These are phyloP conservation scores for Cairneyella variabilis DNA, from an alignment of 495 filamentous ascomycete species.

Conservation along the genomic window DNA sequence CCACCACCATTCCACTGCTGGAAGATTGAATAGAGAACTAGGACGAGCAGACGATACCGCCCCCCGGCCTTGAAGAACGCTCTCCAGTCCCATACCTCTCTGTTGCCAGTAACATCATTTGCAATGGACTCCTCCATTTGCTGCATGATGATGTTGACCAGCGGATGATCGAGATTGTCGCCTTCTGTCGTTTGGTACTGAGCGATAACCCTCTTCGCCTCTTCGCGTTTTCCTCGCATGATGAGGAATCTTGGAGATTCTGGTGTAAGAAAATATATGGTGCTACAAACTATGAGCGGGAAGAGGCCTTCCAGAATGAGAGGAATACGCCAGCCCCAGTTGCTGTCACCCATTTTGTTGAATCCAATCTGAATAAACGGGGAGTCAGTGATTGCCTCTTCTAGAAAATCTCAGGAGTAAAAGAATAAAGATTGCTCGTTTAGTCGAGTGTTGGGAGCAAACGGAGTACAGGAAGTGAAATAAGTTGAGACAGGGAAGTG, in stretches of 20 bases:
- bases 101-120: constrained; percentile 25
- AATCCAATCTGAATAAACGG: constrained; percentile 36
- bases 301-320: constrained; percentile 37
- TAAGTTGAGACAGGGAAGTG: no score
- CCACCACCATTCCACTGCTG: constrained; percentile 43
- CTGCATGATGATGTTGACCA: constrained; percentile 34
- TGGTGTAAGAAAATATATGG: constrained; percentile 35
- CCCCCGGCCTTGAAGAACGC: constrained; percentile 36
- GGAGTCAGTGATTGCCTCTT: no score
- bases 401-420: no score
- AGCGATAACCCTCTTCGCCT: constrained; percentile 34
- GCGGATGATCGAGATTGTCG: constrained; percentile 31
- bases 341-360: constrained; percentile 23
- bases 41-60: constrained; percentile 34
- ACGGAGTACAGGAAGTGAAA: no score
- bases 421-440: no score
- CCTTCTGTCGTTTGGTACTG: constrained; percentile 37
- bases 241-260: constrained; percentile 41
- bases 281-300: constrained; percentile 35
- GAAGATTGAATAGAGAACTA: constrained; percentile 39
- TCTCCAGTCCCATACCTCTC: constrained; percentile 36
- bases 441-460: no score
- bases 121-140: constrained; percentile 41
- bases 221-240: constrained; percentile 33
- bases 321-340: constrained; percentile 35